phyloP scores from a whole-genome alignment of 768 basidiomycete genomes.

The Daedalea quercina region DNA sequence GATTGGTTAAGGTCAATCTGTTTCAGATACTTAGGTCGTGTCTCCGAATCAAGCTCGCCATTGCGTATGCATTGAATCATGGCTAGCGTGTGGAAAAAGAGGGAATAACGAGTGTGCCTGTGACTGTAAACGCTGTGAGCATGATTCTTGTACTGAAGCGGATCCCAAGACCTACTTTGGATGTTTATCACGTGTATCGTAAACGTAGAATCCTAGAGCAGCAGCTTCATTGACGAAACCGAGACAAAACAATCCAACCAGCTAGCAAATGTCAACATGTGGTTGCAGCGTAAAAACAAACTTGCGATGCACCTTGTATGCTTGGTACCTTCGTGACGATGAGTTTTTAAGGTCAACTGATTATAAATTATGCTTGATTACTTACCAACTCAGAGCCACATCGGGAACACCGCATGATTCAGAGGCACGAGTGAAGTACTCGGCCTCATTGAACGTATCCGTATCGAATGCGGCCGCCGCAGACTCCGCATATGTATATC shows the following conservation, averaged over 20 bases:
- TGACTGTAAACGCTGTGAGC: slow-evolving; percentile 34
- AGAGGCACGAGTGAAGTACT: slow-evolving; percentile 41
- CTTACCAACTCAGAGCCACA: slow-evolving; percentile 57
- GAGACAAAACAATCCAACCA: slow-evolving; percentile 57
- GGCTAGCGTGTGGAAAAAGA: slow-evolving; percentile 68
- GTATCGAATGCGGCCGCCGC: slow-evolving; percentile 54
- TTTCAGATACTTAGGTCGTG: slow-evolving; percentile 36
- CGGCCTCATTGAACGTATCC: slow-evolving; percentile 47
- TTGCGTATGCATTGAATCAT: slow-evolving; percentile 53
- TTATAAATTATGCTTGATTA: not conserved
- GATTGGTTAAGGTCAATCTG: slow-evolving; percentile 57
- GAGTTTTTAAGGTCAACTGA: not conserved
- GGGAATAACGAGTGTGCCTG: slow-evolving; percentile 57
- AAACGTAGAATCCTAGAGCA: slow-evolving; percentile 55
- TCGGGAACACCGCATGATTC: slow-evolving; percentile 39
- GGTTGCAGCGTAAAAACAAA: not conserved
- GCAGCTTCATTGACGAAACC: slow-evolving; percentile 57
- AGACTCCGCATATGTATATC: slow-evolving; percentile 45
- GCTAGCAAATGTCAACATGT: slow-evolving; percentile 24
- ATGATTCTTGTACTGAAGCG: not conserved
- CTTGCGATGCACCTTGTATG: slow-evolving; percentile 47
- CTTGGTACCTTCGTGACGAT: slow-evolving; percentile 43
- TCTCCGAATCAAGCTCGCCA: slow-evolving; percentile 29
- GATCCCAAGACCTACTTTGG: slow-evolving; percentile 47
- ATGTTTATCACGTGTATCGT: slow-evolving; percentile 48